Evolutionary conservation across 1,284 basidiomycete genomes (phyloP), one percentile per base, ranked within the genome.

Genomic region (Rhodotorula sp.): DNA sequence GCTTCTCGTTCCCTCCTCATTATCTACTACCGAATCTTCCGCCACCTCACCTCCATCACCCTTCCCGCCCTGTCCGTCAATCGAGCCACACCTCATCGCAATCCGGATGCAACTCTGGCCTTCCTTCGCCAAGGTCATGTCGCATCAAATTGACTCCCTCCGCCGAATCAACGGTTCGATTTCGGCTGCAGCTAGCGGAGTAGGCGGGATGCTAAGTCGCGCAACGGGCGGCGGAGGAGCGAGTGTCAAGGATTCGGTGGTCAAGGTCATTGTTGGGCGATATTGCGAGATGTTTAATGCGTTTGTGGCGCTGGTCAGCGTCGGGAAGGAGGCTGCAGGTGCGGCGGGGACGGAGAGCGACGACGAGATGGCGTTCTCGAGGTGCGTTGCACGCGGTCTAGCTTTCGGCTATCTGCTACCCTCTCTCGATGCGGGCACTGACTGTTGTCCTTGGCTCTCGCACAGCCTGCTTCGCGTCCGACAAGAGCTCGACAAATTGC

Each of bases 321-420:
- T 24, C 9, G 30, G 32, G 39, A 1, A 39, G n/a, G 6, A 34
- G 44, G 51, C 48, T 24, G 44, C 34, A 30, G 39, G 44, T 17
- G 36, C 27, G 11, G 39, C 27, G n/a, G 34, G 39, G 56, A 17
- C 39, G 67, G 56, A 34, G 15, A 54, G 65, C 39, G 68, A 94
- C 74, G 93, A 96, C 79, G 91, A 90, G 10, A 94, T 95, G 92
- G 89, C 94, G 57, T 95, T 94, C 77, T 88, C 90, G 20, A 92
- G 93, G 93, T 93, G 78, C 74, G 85, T 77, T 3, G 27, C 20
- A 19, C 32, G 24, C 47, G n/a, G n/a, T 49, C 22, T 17, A 44
- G 9, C 39, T 13, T 34, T 29, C 11, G 27, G 8, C 4, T 6
- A 5, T 0, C 22, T 34, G 17, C 34, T 15, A 8, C 13, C 11